phyloP scores from a whole-genome alignment of 331 rosid species.

The Dryas integrifolia region DNA sequence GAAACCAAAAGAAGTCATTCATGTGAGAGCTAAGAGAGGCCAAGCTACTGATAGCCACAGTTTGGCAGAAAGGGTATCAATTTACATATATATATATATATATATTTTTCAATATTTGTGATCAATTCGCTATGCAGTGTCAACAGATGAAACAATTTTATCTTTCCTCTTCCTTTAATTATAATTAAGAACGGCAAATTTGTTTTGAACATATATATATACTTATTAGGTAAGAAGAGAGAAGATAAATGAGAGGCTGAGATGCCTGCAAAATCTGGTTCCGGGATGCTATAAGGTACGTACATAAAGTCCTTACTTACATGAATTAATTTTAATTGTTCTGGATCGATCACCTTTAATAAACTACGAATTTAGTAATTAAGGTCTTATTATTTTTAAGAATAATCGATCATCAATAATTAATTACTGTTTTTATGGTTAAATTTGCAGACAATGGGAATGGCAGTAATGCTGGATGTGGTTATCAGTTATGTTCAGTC shows the following conservation, averaged over 20 bases:
- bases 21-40: conserved; percentile 55
- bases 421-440: background rate
- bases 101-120: too few species aligned
- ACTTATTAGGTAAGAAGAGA: conserved; percentile 33
- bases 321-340: background rate
- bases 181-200: background rate
- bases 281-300: conserved; percentile 50
- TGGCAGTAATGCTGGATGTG: conserved; percentile 51
- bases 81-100: background rate
- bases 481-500: conserved; percentile 43
- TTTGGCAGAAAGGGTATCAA: conserved; percentile 44
- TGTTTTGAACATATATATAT: background rate
- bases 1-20: conserved; percentile 49
- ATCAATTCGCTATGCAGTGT: background rate
- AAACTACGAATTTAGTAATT: too few species aligned
- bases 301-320: background rate
- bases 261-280: conserved; percentile 40
- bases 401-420: background rate
- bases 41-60: conserved; percentile 51
- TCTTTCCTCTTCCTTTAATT: background rate
- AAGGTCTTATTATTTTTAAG: background rate
- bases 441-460: conserved; percentile 41
- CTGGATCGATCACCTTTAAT: too few species aligned
- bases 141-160: background rate
- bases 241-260: conserved; percentile 39